Percentiles rank a stretch among this genome's conserved stretches.
Evolutionary conservation across 768 basidiomycete species (phyloP).

Genomic region (Albatrellus ellisii): DNA sequence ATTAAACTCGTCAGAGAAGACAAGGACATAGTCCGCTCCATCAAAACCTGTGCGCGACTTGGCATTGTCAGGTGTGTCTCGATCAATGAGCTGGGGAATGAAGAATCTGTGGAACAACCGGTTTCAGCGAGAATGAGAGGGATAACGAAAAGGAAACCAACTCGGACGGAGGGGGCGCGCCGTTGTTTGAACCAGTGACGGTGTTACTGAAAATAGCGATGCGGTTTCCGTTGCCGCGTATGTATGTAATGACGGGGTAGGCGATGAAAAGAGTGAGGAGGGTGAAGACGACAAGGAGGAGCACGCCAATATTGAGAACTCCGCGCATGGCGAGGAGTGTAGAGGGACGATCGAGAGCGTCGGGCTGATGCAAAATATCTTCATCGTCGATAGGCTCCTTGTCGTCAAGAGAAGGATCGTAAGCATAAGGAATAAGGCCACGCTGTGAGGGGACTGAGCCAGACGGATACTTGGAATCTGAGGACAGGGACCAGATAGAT

Average conservation of each 20-base stretch:
- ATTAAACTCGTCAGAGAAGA: constrained; percentile 59
- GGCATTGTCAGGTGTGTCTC: constrained; percentile 48
- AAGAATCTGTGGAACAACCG: constrained; percentile 23
- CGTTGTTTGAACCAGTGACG: constrained; percentile 46
- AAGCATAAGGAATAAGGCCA: constrained; percentile 53
- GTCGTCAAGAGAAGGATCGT: constrained; percentile 49
- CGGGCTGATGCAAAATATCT: constrained; percentile 60
- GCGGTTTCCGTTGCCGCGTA: constrained; percentile 22
- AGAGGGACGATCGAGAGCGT: constrained; percentile 25
- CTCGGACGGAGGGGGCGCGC: background rate
- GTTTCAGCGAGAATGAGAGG: constrained; percentile 14
- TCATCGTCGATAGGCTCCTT: constrained; percentile 54
- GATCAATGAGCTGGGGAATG: constrained; percentile 56
- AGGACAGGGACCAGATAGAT: constrained; percentile 32
- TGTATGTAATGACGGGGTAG: constrained; percentile 61
- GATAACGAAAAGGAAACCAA: background rate
- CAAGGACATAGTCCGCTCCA: constrained; percentile 50
- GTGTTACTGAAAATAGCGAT: constrained; percentile 44
- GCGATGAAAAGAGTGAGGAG: constrained; percentile 69
- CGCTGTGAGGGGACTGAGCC: constrained; percentile 18
- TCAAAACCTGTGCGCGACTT: constrained; percentile 59
- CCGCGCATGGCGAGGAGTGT: constrained; percentile 30
- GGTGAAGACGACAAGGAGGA: constrained; percentile 45
- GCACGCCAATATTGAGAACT: constrained; percentile 54
- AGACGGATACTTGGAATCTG: constrained; percentile 55